A percentile compares a stretch with the other conserved stretches of the same genome.
phyloP scores from a whole-genome alignment of 2,329 filamentous ascomycete species.

The Epichloe coenophiala region DNA sequence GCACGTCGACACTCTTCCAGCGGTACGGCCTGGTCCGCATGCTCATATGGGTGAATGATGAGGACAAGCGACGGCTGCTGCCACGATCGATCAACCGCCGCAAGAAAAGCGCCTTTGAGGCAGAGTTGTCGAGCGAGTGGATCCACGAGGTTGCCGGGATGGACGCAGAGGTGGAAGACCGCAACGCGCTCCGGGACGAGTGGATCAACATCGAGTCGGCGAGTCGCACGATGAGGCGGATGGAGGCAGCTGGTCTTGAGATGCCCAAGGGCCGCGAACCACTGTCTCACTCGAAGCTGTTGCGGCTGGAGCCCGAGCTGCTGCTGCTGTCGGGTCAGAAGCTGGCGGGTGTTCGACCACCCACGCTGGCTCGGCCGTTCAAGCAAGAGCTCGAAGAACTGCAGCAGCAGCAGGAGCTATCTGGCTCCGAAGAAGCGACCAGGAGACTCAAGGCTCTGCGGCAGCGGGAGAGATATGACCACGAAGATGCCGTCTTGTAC shows the following conservation, averaged over 20 bases:
- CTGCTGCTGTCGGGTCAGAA: conserved; percentile 8
- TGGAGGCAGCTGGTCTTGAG: conserved; percentile 27
- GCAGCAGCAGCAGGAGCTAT: conserved; percentile 9
- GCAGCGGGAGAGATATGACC: conserved; percentile 14
- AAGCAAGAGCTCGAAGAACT: conserved; percentile 28
- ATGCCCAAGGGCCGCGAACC: conserved; percentile 33
- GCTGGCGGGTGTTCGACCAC: conserved; percentile 17
- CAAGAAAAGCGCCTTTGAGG: conserved; percentile 42
- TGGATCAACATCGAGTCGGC: conserved; percentile 34
- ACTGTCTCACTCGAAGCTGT: conserved; percentile 12
- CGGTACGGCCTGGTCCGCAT: conserved; percentile 67
- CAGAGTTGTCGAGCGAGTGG: conserved; percentile 47
- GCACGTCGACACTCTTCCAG: conserved; percentile 50
- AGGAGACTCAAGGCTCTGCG: conserved; percentile 16
- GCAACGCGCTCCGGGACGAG: conserved; percentile 27
- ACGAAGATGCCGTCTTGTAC: conserved; percentile 11
- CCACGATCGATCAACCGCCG: conserved; percentile 44
- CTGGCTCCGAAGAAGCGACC: conserved; percentile 4
- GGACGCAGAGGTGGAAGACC: conserved; percentile 18
- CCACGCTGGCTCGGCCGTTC: conserved; percentile 25
- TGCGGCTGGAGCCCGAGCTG: conserved; percentile 10
- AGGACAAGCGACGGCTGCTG: conserved; percentile 45
- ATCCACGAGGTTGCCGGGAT: conserved; percentile 42
- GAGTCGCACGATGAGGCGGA: conserved; percentile 26
- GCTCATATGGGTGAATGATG: conserved; percentile 55